A percentile compares a stretch with the other conserved stretches of the same genome.
Evolutionary conservation across 176 grass and related monocot genomes (phyloP).

Genomic region (Phoenix dactylifera): DNA sequence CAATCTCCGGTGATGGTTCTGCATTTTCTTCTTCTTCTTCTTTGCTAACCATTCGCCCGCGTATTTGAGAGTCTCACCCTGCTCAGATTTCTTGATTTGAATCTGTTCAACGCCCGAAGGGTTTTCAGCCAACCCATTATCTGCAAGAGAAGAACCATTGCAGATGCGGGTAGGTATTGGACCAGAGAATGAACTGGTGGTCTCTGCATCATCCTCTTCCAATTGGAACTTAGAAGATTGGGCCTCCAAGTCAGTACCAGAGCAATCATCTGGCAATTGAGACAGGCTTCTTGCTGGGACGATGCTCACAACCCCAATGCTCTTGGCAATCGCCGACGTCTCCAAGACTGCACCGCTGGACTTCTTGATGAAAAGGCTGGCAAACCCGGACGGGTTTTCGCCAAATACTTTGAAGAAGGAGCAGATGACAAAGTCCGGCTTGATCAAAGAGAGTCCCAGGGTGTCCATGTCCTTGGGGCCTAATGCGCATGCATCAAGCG

Average conservation of each 20-base stretch:
- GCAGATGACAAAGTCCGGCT: constrained; percentile 87
- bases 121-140: neutral
- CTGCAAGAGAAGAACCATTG: neutral
- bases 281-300: constrained; percentile 59
- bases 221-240: constrained; percentile 24
- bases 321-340: constrained; percentile 63
- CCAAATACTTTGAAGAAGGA: constrained; percentile 96
- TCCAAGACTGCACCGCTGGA: constrained; percentile 49
- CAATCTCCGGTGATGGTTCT: neutral
- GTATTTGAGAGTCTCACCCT: neutral
- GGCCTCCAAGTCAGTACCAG: constrained; percentile 49
- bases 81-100: neutral
- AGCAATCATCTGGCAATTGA: constrained; percentile 30
- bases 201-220: constrained; percentile 41
- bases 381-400: constrained; percentile 80
- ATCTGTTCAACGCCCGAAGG: constrained; percentile 1
- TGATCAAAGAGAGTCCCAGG: constrained; percentile 68
- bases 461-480: constrained; percentile 86
- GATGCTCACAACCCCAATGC: constrained; percentile 79
- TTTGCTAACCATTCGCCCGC: no score
- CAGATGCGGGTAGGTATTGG: constrained; percentile 27
- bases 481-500: constrained; percentile 72
- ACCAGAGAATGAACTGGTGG: constrained; percentile 56
- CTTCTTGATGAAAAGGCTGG: constrained; percentile 64
- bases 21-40: constrained; percentile 3